phyloP scores from a whole-genome alignment of 2,329 filamentous ascomycete genomes.

The Cordyceps farinosa region DNA sequence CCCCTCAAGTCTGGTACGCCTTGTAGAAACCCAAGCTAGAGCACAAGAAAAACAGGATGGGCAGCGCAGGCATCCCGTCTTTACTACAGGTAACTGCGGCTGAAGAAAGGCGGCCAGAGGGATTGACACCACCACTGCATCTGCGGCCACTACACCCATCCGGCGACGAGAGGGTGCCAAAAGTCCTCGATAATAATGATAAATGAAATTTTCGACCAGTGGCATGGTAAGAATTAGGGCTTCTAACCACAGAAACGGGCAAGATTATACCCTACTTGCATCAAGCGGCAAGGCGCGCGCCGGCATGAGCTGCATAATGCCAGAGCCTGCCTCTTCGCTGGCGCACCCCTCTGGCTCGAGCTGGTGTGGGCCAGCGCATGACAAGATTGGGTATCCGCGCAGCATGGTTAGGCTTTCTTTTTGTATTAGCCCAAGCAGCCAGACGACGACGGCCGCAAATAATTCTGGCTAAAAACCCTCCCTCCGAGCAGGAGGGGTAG shows the following conservation, averaged over 20 bases:
- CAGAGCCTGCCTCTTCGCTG: neutral
- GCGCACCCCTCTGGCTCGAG: neutral
- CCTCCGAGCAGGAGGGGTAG: conserved; percentile 7
- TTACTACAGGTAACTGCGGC: neutral
- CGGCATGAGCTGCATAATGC: conserved; percentile 15
- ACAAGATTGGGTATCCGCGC: conserved; percentile 14
- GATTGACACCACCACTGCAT: neutral
- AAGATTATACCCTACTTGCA: neutral
- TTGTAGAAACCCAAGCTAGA: neutral
- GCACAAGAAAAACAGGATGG: too few species aligned
- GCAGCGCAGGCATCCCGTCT: too few species aligned
- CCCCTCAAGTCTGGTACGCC: neutral
- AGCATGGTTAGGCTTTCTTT: neutral
- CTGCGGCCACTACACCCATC: neutral
- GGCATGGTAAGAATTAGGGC: neutral
- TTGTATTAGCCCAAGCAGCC: too few species aligned
- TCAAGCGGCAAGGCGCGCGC: conserved; percentile 9
- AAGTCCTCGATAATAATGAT: too few species aligned
- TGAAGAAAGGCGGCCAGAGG: neutral
- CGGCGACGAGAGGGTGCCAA: neutral
- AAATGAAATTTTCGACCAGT: too few species aligned
- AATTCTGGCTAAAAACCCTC: neutral
- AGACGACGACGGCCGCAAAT: too few species aligned
- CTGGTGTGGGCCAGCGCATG: conserved; percentile 12
- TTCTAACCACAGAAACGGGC: neutral